Percentiles rank a stretch among this genome's conserved stretches.
These are phyloP conservation scores for Beta macrorhiza DNA, from an alignment of 179 eudicot genomes.

Conservation along the genomic window DNA sequence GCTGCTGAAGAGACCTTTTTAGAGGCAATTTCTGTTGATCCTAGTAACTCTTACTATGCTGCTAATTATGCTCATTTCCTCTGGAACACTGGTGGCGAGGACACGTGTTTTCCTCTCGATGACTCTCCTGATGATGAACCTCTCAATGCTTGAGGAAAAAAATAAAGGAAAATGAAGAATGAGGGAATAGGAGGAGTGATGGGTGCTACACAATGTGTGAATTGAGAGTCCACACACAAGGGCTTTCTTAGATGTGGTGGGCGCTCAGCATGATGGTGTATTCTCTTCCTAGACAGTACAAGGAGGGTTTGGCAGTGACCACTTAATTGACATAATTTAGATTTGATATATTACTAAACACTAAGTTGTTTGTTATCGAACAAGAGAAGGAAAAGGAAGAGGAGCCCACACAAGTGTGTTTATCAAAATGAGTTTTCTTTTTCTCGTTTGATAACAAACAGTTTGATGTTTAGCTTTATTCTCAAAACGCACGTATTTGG, in stretches of 20 bases:
- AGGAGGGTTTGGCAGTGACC: not conserved
- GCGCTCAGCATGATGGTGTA: no score
- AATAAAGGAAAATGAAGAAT: not conserved
- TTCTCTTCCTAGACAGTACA: no score
- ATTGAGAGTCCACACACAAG: not conserved
- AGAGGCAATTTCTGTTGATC: constrained; percentile 76
- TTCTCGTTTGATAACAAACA: no score
- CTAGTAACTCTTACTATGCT: constrained; percentile 64
- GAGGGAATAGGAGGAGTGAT: not conserved
- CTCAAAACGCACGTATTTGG: not conserved
- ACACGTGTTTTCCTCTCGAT: constrained; percentile 72
- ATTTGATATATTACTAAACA: no score
- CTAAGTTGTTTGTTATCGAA: no score
- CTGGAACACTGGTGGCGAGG: constrained; percentile 89
- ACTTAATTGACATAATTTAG: not conserved
- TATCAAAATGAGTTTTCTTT: no score
- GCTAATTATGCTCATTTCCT: constrained; percentile 78
- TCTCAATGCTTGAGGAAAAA: not conserved
- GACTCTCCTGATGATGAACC: constrained; percentile 28
- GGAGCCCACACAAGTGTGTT: no score
- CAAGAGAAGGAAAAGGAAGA: no score
- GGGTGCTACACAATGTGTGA: not conserved
- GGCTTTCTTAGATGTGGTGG: not conserved
- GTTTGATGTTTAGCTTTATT: no score
- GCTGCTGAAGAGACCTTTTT: constrained; percentile 84